Base-by-base conservation (phyloP, 257 asterid species). In the Solanum ossicruentum region DNA sequence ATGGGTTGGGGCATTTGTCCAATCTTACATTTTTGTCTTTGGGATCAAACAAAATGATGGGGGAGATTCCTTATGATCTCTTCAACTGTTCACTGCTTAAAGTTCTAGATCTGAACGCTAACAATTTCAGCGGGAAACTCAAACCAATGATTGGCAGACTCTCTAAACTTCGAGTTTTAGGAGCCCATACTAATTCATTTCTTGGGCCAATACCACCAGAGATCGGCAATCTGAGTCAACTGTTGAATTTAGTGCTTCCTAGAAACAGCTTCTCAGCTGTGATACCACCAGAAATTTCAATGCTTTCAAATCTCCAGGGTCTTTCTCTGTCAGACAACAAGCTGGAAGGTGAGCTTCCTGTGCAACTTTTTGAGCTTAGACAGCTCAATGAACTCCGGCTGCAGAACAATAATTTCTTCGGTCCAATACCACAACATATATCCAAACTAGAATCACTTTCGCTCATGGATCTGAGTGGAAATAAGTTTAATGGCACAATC, bases 401-500 rank as follows among this genome's bases (percentile, higher is more conserved):
- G 88, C 87, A 87, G 85, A 69, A 90, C 83, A 95, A 94, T 84
- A 88, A 72, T 65, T 80, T 95, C 11, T 60, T 58, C 0, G 97
- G 98, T 12, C 90, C 89, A 51, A 85, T 95, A 80, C 97, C 97
- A 5, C 88, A 85, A 18, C 88, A 90, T 9, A 80, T 93, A 56
- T 89, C 94, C 5, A 84, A 89, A 20, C 92, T 94, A 3, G 87
- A 87, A 61, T 88, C 60, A 6, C 92, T 95, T 70, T 85, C 97
- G 20, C 60, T 73, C 86, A 80, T 95, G 86, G 95, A 94, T 80
- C 89, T 95, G 70, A 92, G 97, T 36, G 88, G 92, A 63, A 95
- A 95, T 92, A 84, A 83, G 87, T 89, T 95, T 16, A 91, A 89
- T n/a, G 98, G 99, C 63, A 88, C 92, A 75, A 85, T 95, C 55